These are phyloP conservation scores for Botrytis deweyae DNA, from an alignment of 2,329 filamentous ascomycete species.

Conservation along the genomic window DNA sequence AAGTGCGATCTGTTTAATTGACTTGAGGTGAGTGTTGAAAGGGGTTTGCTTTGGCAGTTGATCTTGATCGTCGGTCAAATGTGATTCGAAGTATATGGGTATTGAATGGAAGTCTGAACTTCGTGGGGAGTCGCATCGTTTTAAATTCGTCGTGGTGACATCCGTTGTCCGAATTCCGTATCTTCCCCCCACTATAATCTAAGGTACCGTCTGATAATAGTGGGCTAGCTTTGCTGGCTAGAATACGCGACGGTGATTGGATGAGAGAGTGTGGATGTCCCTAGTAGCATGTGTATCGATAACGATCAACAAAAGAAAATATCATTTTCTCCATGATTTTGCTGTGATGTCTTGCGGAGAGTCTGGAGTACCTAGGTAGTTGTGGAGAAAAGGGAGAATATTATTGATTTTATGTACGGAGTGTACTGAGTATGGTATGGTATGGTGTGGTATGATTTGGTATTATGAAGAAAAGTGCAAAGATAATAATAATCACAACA, in stretches of 20 bases:
- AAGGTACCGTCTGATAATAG: neutral
- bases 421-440: neutral
- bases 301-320: neutral
- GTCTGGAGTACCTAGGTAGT: neutral
- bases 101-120: neutral
- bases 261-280: neutral
- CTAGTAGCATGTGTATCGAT: neutral
- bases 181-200: conserved; percentile 4
- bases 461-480: neutral
- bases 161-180: conserved; percentile 3
- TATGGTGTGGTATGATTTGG: too few relatives aligned
- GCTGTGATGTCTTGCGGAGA: neutral
- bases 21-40: conserved; percentile 19
- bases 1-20: conserved; percentile 34
- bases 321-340: neutral
- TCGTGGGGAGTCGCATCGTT: neutral
- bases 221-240: neutral
- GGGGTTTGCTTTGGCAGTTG: neutral
- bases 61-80: neutral
- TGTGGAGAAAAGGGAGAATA: neutral
- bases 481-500: neutral
- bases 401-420: neutral
- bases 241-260: neutral
- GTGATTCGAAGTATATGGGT: neutral
- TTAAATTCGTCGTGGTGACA: neutral